These are phyloP conservation scores for Beta vulgaris DNA, from an alignment of 148 eudicot species.

Conservation along the genomic window DNA sequence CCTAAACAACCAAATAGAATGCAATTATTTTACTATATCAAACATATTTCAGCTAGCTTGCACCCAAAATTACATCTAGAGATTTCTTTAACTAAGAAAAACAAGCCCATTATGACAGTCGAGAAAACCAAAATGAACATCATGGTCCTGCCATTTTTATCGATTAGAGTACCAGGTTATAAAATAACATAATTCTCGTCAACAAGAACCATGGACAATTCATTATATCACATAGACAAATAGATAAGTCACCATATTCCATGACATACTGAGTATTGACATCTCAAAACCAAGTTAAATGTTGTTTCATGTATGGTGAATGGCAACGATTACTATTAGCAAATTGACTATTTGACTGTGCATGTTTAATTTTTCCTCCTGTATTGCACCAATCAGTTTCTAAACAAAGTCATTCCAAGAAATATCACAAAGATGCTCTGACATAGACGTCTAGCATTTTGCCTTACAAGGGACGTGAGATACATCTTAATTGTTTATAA, in stretches of 20 bases:
- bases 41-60: background rate
- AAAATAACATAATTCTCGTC: background rate
- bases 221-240: no score
- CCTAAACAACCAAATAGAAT: constrained; percentile 44
- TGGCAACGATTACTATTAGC: background rate
- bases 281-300: background rate
- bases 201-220: background rate
- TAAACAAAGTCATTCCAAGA: background rate
- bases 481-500: background rate
- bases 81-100: background rate
- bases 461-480: background rate
- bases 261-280: background rate
- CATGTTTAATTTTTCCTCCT: background rate
- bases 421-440: background rate
- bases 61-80: background rate
- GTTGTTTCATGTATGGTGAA: background rate
- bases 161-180: background rate
- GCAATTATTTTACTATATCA: constrained; percentile 2
- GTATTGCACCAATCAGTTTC: background rate
- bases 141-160: background rate
- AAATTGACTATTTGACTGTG: no score
- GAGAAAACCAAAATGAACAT: background rate
- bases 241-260: background rate
- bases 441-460: background rate
- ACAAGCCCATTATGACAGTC: background rate